These are phyloP conservation scores for Cladosporium sp. DNA, from an alignment of 2,329 filamentous ascomycete species.

Conservation along the genomic window DNA sequence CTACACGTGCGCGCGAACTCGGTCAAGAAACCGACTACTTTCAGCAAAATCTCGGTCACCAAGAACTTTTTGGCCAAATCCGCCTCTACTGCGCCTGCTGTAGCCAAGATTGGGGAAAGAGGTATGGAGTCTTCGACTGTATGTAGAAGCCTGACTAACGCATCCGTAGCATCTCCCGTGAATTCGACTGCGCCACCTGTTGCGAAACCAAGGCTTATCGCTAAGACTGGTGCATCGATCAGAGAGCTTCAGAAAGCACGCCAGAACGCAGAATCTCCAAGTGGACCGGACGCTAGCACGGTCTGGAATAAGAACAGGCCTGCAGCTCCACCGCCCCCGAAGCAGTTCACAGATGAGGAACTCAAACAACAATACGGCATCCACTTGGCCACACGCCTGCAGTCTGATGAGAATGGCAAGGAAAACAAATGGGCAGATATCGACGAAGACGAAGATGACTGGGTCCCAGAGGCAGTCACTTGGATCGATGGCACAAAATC, in stretches of 20 bases:
- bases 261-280: conserved; percentile 30
- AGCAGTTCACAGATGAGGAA: conserved; percentile 82
- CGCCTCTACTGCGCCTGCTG: conserved; percentile 46
- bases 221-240: conserved; percentile 63
- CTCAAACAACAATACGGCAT: conserved; percentile 80
- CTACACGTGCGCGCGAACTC: conserved; percentile 56
- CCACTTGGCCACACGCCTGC: conserved; percentile 73
- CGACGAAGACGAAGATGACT: conserved; percentile 83
- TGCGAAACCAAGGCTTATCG: conserved; percentile 65
- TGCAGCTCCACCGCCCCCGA: conserved; percentile 63
- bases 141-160: conserved; percentile 17
- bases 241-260: conserved; percentile 37
- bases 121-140: conserved; percentile 14
- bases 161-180: conserved; percentile 26
- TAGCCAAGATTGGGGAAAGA: conserved; percentile 19
- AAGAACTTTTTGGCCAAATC: conserved; percentile 79
- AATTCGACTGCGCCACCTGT: conserved; percentile 44
- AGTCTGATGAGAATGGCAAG: conserved; percentile 68
- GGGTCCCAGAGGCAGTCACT: conserved; percentile 78
- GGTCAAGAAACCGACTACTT: conserved; percentile 70
- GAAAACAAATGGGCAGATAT: conserved; percentile 87
- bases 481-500: conserved; percentile 88
- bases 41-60: conserved; percentile 83
- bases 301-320: conserved; percentile 89
- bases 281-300: conserved; percentile 64